Percentiles rank a stretch among this genome's conserved stretches.
These are phyloP conservation scores for Entomortierella lignicola DNA, from an alignment of 192 early-diverging fungal genomes.

Conservation along the genomic window DNA sequence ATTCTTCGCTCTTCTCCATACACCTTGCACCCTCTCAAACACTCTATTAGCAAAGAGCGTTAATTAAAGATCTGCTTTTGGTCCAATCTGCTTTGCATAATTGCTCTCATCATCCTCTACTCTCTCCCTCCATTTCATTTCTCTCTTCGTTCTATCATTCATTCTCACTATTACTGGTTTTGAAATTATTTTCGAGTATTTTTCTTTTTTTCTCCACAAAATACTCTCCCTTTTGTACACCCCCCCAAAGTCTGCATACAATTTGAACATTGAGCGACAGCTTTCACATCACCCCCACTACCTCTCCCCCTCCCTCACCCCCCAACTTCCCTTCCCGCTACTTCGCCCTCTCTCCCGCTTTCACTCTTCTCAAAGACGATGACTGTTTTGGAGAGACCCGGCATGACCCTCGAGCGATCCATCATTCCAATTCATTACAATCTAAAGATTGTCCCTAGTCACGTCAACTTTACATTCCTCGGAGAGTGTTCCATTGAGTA, in stretches of 20 bases:
- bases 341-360: background rate
- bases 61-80: no score
- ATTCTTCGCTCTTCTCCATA: no score
- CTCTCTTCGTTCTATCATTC: background rate
- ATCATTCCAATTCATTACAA: slow-evolving; percentile 79
- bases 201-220: background rate
- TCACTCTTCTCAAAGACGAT: slow-evolving; percentile 6
- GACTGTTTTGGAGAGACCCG: slow-evolving; percentile 42
- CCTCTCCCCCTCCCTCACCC: background rate
- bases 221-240: no score
- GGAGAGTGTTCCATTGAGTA: slow-evolving; percentile 76
- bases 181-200: no score
- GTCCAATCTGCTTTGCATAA: background rate
- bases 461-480: slow-evolving; percentile 75
- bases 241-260: no score
- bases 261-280: no score
- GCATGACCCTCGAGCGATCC: slow-evolving; percentile 35
- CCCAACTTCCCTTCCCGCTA: background rate
- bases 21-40: no score
- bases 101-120: background rate
- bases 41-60: no score
- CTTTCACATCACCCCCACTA: no score
- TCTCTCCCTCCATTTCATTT: slow-evolving; percentile 1
- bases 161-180: background rate
- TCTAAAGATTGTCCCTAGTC: slow-evolving; percentile 74